Evolutionary conservation across 2,329 filamentous ascomycete species (phyloP).

Genomic region (Trichophaea hybrida): DNA sequence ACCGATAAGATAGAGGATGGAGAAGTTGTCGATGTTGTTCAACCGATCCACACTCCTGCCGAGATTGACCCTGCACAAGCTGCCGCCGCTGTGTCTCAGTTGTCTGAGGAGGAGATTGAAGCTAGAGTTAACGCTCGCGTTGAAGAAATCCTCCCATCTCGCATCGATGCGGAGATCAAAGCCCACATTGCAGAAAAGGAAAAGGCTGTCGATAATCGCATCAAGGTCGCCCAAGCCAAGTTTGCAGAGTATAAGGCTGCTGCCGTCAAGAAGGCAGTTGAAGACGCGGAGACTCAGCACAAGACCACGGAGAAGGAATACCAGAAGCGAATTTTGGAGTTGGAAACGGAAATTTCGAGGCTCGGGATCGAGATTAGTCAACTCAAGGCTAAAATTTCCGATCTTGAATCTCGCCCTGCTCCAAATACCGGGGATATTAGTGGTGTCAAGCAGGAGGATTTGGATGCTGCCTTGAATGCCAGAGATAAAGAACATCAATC

Average conservation of each 20-base stretch:
- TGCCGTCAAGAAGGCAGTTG: constrained; percentile 24
- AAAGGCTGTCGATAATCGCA: constrained; percentile 18
- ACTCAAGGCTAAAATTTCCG: constrained; percentile 38
- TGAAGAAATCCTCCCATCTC: background rate
- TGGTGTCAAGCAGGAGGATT: background rate
- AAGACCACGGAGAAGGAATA: constrained; percentile 19
- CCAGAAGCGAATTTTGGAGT: constrained; percentile 14
- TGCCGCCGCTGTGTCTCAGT: background rate
- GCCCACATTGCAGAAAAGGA: constrained; percentile 8
- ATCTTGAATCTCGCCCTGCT: constrained; percentile 33
- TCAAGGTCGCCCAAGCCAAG: constrained; percentile 22
- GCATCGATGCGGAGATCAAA: background rate
- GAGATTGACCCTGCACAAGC: constrained; percentile 2
- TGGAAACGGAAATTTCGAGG: constrained; percentile 18
- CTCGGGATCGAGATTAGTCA: constrained; percentile 17
- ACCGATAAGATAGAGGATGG: background rate
- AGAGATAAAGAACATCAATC: constrained; percentile 3
- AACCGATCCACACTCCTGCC: constrained; percentile 3
- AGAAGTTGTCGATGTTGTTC: background rate
- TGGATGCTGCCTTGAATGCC: background rate
- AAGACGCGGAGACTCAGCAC: constrained; percentile 15
- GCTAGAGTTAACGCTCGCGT: constrained; percentile 11
- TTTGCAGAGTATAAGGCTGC: constrained; percentile 21
- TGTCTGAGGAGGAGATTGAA: constrained; percentile 13
- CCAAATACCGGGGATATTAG: background rate